Conservation (phyloP, 169 alveolate species). For the Cryptosporidium muris region DNA sequence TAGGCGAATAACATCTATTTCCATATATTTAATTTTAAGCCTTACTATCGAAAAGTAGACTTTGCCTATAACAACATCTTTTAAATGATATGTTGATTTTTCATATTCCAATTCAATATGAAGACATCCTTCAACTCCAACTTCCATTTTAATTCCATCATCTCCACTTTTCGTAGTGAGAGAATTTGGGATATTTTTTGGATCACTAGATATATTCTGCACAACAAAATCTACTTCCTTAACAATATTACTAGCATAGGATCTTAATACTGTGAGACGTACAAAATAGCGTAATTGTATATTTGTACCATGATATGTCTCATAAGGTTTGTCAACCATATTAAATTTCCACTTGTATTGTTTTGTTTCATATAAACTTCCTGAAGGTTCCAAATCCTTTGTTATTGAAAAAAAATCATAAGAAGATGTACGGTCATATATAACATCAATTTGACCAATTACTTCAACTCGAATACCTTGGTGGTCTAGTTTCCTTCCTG, state of each 20-base stretch:
- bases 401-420: conserved; percentile 94
- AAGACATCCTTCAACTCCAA: conserved; percentile 98
- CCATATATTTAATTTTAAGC: conserved; percentile 97
- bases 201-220: conserved; percentile 81
- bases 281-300: conserved; percentile 90
- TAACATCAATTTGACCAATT: conserved; percentile 93
- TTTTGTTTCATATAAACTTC: conserved; percentile 88
- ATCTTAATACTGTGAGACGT: conserved; percentile 90
- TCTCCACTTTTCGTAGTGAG: conserved; percentile 10
- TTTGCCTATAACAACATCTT: conserved; percentile 97
- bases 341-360: conserved; percentile 92
- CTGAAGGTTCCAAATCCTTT: conserved; percentile 97
- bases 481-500: conserved; percentile 95
- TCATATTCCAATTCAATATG: conserved; percentile 87
- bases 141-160: conserved; percentile 77
- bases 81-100: conserved; percentile 93
- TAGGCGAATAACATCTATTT: conserved; percentile 84
- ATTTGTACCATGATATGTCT: conserved; percentile 96
- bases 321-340: conserved; percentile 96
- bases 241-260: conserved; percentile 90
- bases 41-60: conserved; percentile 96
- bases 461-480: conserved; percentile 96
- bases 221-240: conserved; percentile 95
- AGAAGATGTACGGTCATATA: conserved; percentile 56
- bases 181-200: conserved; percentile 11